phyloP scores from a whole-genome alignment of 2,329 filamentous ascomycete species.

The Diplodia intermedia region DNA sequence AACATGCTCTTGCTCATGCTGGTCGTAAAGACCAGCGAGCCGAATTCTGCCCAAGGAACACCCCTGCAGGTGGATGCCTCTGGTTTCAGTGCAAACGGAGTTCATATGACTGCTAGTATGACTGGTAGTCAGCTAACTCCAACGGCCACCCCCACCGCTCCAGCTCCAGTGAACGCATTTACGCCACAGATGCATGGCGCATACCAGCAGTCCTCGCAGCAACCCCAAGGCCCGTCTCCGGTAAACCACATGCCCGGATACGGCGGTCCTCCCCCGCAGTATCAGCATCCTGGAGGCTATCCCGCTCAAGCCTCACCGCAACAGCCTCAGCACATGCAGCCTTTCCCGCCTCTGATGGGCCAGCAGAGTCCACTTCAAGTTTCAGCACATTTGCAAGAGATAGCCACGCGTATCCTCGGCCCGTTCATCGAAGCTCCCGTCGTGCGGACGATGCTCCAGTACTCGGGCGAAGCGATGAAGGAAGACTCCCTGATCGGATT shows the following conservation, averaged over 20 bases:
- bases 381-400: conserved; percentile 38
- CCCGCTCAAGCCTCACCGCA: conserved; percentile 41
- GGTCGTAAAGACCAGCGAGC: conserved; percentile 66
- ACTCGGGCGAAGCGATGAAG: conserved; percentile 44
- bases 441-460: conserved; percentile 49
- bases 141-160: conserved; percentile 33
- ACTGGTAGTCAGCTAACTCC: conserved; percentile 2
- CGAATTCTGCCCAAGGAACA: conserved; percentile 41
- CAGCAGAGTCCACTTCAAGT: conserved; percentile 24
- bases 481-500: conserved; percentile 75
- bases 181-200: conserved; percentile 11
- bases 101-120: conserved; percentile 33
- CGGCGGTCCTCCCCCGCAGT: conserved; percentile 37
- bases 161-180: conserved; percentile 13
- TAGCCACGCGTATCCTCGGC: conserved; percentile 52
- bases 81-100: conserved; percentile 33
- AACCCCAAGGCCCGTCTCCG: conserved; percentile 34
- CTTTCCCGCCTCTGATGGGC: conserved; percentile 31
- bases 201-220: conserved; percentile 13
- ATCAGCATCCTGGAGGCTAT: conserved; percentile 42
- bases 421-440: conserved; percentile 52
- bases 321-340: conserved; percentile 45
- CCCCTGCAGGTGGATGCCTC: conserved; percentile 41
- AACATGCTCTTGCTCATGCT: conserved; percentile 84
- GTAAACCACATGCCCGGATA: conserved; percentile 18